Evolutionary conservation across 805 yeast genomes (phyloP), one percentile per base, ranked within the genome.

Genomic region (Grigorovia transvaalensis): DNA sequence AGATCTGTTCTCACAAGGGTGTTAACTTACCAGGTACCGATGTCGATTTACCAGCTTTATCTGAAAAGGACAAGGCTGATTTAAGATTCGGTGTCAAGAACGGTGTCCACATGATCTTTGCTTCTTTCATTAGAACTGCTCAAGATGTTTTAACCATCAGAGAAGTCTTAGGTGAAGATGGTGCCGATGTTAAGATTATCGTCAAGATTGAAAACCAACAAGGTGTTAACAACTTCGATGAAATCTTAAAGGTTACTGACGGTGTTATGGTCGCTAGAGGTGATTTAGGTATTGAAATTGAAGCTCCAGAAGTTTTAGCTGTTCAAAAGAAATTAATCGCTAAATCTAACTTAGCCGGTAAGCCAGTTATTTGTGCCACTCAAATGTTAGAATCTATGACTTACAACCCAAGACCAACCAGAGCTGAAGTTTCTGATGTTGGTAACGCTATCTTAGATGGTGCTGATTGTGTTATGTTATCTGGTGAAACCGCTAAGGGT

Each of bases 221-320:
- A 77, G 99, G 99, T 81, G 98, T 93, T 67, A 90, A 93, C 86
- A 93, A 93, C 84, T 93, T 93, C 70, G 99, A 93, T 74, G 97
- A 88, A 57, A 93, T 93, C 69, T 82, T 93, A 71, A 72, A 71
- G 66, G 96, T 83, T 73, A 93, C 99, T 57, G 99, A 93, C 71
- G 99, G 98, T 79, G 96, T 93, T 69, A 93, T 93, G 99, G 98
- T 93, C 72, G 99, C 99, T 67, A 85, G 99, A 77, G 99, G 99
- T 80, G 99, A 93, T 74, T 81, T 93, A 67, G 99, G 99, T 81
- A 93, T 93, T 68, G 99, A 93, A 79, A 93, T 93, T 68, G 98
- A 98, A 61, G 98, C 99, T 60, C 91, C 97, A 59, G 95, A 90
- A 78, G 99, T 93, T 58, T 90, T 93, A 73, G 89, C 93, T 65